These are phyloP conservation scores for Trypanosoma mega DNA, from an alignment of 208 protist species.

Conservation along the genomic window DNA sequence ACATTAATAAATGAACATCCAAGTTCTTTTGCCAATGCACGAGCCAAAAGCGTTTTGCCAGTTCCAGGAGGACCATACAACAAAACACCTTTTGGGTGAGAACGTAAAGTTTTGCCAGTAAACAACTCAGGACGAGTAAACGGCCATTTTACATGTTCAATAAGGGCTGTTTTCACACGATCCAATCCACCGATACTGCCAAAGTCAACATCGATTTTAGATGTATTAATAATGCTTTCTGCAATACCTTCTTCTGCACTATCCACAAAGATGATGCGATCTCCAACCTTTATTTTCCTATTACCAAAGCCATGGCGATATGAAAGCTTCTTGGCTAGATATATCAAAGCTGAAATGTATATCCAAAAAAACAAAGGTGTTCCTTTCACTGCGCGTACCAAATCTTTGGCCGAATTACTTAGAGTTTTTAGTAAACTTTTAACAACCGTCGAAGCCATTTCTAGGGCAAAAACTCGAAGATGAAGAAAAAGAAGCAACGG, in stretches of 20 bases:
- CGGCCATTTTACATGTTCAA: slow-evolving; percentile 86
- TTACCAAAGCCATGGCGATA: slow-evolving; percentile 40
- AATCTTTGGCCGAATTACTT: not conserved
- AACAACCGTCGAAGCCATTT: too few relatives aligned
- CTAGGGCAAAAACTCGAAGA: too few relatives aligned
- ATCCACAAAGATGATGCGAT: slow-evolving; percentile 43
- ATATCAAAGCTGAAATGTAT: slow-evolving; percentile 61
- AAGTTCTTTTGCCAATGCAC: slow-evolving; percentile 98
- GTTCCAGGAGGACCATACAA: slow-evolving; percentile 99
- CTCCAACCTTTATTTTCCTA: slow-evolving; percentile 47
- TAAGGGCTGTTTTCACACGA: slow-evolving; percentile 69
- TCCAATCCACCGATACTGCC: slow-evolving; percentile 70
- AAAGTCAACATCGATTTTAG: slow-evolving; percentile 63
- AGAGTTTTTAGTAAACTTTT: not conserved
- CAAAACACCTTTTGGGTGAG: slow-evolving; percentile 98
- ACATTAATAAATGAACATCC: slow-evolving; percentile 99
- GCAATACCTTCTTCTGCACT: slow-evolving; percentile 67
- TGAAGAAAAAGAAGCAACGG: too few relatives aligned
- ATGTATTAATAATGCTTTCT: slow-evolving; percentile 63
- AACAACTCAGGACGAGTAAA: slow-evolving; percentile 80
- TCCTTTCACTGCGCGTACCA: slow-evolving; percentile 13
- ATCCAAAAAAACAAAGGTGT: slow-evolving; percentile 74
- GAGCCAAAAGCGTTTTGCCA: slow-evolving; percentile 98
- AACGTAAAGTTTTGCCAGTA: slow-evolving; percentile 67
- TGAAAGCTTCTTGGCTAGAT: slow-evolving; percentile 47